These are phyloP conservation scores for Claviceps africana DNA, from an alignment of 2,329 filamentous ascomycete genomes.

Conservation along the genomic window DNA sequence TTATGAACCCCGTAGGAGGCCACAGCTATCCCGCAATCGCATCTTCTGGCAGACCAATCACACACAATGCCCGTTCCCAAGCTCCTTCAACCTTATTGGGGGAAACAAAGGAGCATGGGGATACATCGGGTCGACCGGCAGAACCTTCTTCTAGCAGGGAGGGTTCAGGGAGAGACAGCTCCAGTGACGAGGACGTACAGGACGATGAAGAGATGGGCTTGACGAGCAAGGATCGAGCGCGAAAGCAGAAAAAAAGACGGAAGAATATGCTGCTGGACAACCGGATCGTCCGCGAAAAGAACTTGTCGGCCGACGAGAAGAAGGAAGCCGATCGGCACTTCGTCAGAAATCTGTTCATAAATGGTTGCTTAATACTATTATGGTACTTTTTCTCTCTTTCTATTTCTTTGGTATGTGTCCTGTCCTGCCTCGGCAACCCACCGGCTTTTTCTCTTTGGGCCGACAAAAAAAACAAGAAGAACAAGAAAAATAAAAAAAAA, in stretches of 20 bases:
- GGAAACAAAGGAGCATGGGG: slow-evolving; percentile 28
- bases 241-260: slow-evolving; percentile 51
- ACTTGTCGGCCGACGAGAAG: slow-evolving; percentile 55
- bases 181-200: slow-evolving; percentile 58
- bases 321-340: slow-evolving; percentile 64
- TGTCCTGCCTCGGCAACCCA: background rate
- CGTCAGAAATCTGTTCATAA: slow-evolving; percentile 53
- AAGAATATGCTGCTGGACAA: slow-evolving; percentile 57
- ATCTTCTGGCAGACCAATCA: slow-evolving; percentile 9
- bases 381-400: slow-evolving; percentile 90
- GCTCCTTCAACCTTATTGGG: slow-evolving; percentile 16
- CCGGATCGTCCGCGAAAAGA: slow-evolving; percentile 46
- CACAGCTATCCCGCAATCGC: slow-evolving; percentile 10
- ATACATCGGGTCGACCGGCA: slow-evolving; percentile 5
- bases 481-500: too few species aligned
- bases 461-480: background rate
- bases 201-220: slow-evolving; percentile 86
- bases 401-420: slow-evolving; percentile 64
- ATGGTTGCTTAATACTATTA: slow-evolving; percentile 65
- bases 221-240: slow-evolving; percentile 56
- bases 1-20: slow-evolving; percentile 26
- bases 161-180: slow-evolving; percentile 35
- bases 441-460: background rate
- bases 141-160: slow-evolving; percentile 11
- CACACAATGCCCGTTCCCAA: slow-evolving; percentile 5